These are phyloP conservation scores for Phaeosphaeriaceae sp. DNA, from an alignment of 2,329 filamentous ascomycete species.

Conservation along the genomic window DNA sequence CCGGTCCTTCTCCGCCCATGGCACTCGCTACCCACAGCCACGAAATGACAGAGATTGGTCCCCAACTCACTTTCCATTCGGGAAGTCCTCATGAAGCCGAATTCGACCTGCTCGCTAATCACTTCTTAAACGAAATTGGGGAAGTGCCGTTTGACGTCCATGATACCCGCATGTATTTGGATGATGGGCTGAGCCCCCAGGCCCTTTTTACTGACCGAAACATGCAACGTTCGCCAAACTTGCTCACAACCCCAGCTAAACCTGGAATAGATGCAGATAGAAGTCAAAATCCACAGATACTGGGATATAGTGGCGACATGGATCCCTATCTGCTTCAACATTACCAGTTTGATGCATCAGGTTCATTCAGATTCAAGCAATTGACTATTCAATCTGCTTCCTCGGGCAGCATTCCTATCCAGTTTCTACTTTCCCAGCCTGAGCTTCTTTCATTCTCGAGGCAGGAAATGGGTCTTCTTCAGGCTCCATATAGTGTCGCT, in stretches of 20 bases:
- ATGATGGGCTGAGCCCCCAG: not conserved
- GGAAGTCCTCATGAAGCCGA: not conserved
- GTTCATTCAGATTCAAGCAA: constrained; percentile 15
- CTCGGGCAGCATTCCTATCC: constrained; percentile 6
- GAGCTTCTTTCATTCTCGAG: constrained; percentile 8
- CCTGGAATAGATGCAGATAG: constrained; percentile 3
- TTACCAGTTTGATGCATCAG: constrained; percentile 10
- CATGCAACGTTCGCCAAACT: not conserved
- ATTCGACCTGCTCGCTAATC: not conserved
- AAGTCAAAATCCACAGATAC: constrained; percentile 7
- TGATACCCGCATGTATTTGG: not conserved
- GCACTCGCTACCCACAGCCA: not conserved
- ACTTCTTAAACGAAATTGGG: constrained; percentile 6
- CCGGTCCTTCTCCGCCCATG: not conserved
- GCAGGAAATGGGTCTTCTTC: constrained; percentile 8
- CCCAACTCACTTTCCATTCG: not conserved
- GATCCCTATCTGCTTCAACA: constrained; percentile 15
- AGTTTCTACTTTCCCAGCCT: constrained; percentile 14
- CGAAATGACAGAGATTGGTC: not conserved
- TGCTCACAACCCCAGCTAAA: not conserved
- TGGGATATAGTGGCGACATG: constrained; percentile 18
- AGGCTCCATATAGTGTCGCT: not conserved
- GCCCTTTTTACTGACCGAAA: not conserved
- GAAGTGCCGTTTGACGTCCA: not conserved
- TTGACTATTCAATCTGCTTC: constrained; percentile 14